Conservation (phyloP, 164 flowering plant genomes). For the Buxus sempervirens region DNA sequence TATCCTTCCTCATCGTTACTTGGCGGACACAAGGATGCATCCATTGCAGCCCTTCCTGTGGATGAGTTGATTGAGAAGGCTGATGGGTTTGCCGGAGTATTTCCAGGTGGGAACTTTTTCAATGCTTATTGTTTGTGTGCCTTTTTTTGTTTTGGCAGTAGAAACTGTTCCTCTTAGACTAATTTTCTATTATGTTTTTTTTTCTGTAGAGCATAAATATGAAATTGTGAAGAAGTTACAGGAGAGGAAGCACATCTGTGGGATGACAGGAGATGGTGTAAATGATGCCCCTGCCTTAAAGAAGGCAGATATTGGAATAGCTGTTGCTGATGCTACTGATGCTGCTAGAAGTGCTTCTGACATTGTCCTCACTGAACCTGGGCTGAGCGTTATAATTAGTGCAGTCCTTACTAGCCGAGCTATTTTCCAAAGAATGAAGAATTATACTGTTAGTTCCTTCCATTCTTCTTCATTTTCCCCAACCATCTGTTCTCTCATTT, state of each 20-base stretch:
- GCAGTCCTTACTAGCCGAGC: slow-evolving; percentile 56
- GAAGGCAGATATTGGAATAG: slow-evolving; percentile 80
- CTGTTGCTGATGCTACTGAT: slow-evolving; percentile 54
- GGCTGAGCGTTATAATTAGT: slow-evolving; percentile 14
- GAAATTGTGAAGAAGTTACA: slow-evolving; percentile 80
- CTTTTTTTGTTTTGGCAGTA: not conserved
- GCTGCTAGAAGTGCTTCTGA: slow-evolving; percentile 13
- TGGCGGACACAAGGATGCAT: slow-evolving; percentile 57
- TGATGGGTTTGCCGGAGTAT: slow-evolving; percentile 82
- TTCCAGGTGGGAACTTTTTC: slow-evolving; percentile 42
- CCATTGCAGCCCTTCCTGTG: slow-evolving; percentile 54
- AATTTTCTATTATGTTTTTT: not conserved
- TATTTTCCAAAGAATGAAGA: slow-evolving; percentile 98
- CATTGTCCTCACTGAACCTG: slow-evolving; percentile 4
- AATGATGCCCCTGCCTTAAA: slow-evolving; percentile 81
- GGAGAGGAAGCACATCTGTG: slow-evolving; percentile 74
- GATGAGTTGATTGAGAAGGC: slow-evolving; percentile 80
- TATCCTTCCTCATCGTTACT: slow-evolving; percentile 70
- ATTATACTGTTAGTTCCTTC: slow-evolving; percentile 63
- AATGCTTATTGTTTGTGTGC: not conserved
- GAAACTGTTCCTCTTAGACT: not conserved
- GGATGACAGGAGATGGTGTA: slow-evolving; percentile 87
- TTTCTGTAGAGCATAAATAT: slow-evolving; percentile 60
- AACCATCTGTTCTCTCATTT: not conserved
- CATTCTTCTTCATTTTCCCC: not conserved